Evolutionary conservation across 306 rosid species (phyloP).

Genomic region (Citrullus colocynthis): DNA sequence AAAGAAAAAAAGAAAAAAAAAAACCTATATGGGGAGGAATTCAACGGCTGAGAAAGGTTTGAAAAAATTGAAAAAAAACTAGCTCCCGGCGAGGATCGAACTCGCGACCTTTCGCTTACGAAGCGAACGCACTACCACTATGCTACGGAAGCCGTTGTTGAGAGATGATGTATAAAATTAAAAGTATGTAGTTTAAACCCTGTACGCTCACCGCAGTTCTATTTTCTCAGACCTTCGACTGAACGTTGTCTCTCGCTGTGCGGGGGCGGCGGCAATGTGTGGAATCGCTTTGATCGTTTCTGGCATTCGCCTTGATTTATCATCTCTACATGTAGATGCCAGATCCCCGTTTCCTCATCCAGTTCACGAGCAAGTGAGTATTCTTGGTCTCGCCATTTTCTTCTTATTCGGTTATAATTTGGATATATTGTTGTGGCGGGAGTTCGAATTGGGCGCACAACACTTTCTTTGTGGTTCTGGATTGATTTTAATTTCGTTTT

Average conservation of each 20-base stretch:
- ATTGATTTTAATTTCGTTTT: not conserved
- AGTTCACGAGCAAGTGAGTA: constrained; percentile 43
- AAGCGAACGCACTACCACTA: constrained; percentile 93
- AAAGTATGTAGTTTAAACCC: too few relatives aligned
- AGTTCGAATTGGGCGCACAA: not conserved
- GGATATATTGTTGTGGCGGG: not conserved
- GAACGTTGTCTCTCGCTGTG: not conserved
- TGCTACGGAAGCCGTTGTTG: constrained; percentile 50
- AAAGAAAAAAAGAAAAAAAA: too few relatives aligned
- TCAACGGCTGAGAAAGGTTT: too few relatives aligned
- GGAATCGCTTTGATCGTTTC: constrained; percentile 73
- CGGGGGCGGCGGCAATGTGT: constrained; percentile 41
- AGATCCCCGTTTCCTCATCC: constrained; percentile 10
- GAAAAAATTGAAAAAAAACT: not conserved
- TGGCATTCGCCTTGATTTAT: constrained; percentile 39
- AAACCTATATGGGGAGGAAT: too few relatives aligned
- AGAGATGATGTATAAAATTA: too few relatives aligned
- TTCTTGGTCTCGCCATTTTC: not conserved
- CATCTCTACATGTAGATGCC: constrained; percentile 26
- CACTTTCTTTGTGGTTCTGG: not conserved
- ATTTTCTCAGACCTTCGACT: not conserved
- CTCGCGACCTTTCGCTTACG: constrained; percentile 94
- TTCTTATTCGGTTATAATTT: not conserved
- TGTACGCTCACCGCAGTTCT: too few relatives aligned
- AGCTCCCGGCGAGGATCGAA: constrained; percentile 86